phyloP scores from a whole-genome alignment of 495 filamentous ascomycete genomes.

The Podospora pseudopauciseta region DNA sequence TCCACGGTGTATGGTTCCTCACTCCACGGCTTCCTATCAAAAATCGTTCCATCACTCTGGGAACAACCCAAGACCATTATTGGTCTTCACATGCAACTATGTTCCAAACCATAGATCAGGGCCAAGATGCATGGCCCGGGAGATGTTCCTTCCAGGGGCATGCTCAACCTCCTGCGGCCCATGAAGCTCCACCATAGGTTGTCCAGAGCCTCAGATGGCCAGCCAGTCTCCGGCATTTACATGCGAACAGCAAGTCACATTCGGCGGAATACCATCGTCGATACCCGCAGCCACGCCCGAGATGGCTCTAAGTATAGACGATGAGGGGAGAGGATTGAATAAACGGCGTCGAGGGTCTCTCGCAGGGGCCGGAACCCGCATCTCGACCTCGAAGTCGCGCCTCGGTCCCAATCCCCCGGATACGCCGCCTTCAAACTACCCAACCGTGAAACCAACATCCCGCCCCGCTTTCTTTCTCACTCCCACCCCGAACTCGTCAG shows the following conservation, averaged over 20 bases:
- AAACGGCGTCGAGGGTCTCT: background rate
- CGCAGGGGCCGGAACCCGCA: background rate
- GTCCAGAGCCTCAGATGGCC: background rate
- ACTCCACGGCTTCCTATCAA: slow-evolving; percentile 9
- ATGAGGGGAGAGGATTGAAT: background rate
- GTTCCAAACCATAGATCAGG: slow-evolving; percentile 9
- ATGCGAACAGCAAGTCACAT: background rate
- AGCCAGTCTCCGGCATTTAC: background rate
- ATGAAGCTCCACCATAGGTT: background rate
- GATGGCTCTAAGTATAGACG: slow-evolving; percentile 5
- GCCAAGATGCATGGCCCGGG: slow-evolving; percentile 5
- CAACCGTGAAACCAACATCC: slow-evolving; percentile 14
- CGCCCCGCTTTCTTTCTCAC: background rate
- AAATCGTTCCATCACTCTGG: slow-evolving; percentile 8
- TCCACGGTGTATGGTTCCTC: background rate
- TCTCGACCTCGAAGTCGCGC: background rate
- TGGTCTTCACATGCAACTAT: slow-evolving; percentile 6
- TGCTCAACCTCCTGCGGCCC: background rate
- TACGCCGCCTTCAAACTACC: background rate
- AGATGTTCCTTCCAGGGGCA: background rate
- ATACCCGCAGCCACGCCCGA: slow-evolving; percentile 1
- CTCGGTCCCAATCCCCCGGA: background rate
- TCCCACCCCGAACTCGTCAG: background rate
- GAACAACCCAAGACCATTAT: slow-evolving; percentile 8
- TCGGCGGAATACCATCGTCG: background rate